Evolutionary conservation across 768 basidiomycete genomes (phyloP).

Genomic region (Suillus subluteus): DNA sequence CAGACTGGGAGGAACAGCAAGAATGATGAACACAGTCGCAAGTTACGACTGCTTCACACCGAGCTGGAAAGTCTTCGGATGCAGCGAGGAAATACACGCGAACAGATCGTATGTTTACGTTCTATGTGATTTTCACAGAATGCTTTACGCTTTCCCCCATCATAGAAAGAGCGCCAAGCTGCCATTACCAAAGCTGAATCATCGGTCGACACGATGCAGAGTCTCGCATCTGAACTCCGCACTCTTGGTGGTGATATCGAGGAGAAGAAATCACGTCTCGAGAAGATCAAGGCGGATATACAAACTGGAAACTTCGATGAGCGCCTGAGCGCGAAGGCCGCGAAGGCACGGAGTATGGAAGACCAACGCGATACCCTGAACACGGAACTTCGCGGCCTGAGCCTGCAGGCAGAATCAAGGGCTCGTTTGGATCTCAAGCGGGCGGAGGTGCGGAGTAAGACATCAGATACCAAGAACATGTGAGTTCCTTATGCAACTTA

Average conservation of each 20-base stretch:
- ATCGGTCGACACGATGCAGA: constrained; percentile 58
- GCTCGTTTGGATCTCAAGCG: constrained; percentile 80
- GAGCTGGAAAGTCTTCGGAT: constrained; percentile 57
- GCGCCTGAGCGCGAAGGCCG: constrained; percentile 55
- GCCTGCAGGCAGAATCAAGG: constrained; percentile 77
- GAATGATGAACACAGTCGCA: constrained; percentile 67
- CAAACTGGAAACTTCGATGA: constrained; percentile 66
- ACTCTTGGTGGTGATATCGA: constrained; percentile 65
- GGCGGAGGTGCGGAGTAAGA: constrained; percentile 65
- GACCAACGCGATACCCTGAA: constrained; percentile 71
- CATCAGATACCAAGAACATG: constrained; percentile 68
- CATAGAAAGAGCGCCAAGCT: constrained; percentile 52
- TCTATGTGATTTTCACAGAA: constrained; percentile 6
- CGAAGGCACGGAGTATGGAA: constrained; percentile 63
- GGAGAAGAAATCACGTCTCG: constrained; percentile 64
- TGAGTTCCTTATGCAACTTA: constrained; percentile 38
- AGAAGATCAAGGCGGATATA: constrained; percentile 63
- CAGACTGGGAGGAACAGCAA: constrained; percentile 55
- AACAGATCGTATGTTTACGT: constrained; percentile 55
- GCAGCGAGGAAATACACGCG: constrained; percentile 53
- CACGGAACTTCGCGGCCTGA: constrained; percentile 69
- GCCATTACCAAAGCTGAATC: constrained; percentile 56
- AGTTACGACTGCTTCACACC: constrained; percentile 57
- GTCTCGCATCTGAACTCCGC: constrained; percentile 55
- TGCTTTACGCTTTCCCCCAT: constrained; percentile 1